A percentile compares a stretch with the other conserved stretches of the same genome.
Conservation (phyloP, 2,329 filamentous ascomycete species). For the Scleromitrula shiraiana region DNA sequence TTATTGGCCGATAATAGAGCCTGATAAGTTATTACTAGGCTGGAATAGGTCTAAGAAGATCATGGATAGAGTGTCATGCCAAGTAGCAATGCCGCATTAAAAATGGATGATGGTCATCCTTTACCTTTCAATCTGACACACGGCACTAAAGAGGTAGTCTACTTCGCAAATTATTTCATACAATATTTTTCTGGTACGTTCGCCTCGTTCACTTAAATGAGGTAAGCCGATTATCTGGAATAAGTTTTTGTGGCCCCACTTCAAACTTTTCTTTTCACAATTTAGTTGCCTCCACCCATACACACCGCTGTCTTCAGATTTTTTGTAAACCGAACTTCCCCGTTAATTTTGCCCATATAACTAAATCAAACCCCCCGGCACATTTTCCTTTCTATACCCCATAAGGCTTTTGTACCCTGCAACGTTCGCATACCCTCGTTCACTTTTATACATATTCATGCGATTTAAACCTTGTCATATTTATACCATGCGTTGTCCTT, state of each 20-base stretch:
- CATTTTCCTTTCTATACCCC: slow-evolving; percentile 5
- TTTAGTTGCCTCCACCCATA: slow-evolving; percentile 8
- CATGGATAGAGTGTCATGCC: neutral
- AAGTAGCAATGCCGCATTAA: slow-evolving; percentile 6
- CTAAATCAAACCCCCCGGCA: neutral
- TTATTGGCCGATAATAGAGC: neutral
- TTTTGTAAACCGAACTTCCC: neutral
- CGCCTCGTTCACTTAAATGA: slow-evolving; percentile 1
- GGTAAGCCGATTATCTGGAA: neutral
- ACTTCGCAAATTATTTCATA: neutral
- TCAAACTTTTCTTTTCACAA: slow-evolving; percentile 1
- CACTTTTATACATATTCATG: slow-evolving; percentile 12
- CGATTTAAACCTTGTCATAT: slow-evolving; percentile 26
- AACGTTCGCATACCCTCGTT: slow-evolving; percentile 7
- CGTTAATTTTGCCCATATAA: neutral
- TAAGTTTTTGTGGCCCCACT: slow-evolving; percentile 8
- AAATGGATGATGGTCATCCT: neutral
- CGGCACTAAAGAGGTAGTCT: neutral
- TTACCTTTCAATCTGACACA: slow-evolving; percentile 6
- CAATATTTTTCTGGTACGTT: neutral
- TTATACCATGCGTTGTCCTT: slow-evolving; percentile 27
- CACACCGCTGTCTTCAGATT: slow-evolving; percentile 6
- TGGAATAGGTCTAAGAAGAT: slow-evolving; percentile 3
- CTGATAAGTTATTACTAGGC: slow-evolving; percentile 5
- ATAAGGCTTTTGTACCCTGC: slow-evolving; percentile 9